Base-by-base conservation (phyloP, 2,329 filamentous ascomycete genomes). In the Xylariales sp. region DNA sequence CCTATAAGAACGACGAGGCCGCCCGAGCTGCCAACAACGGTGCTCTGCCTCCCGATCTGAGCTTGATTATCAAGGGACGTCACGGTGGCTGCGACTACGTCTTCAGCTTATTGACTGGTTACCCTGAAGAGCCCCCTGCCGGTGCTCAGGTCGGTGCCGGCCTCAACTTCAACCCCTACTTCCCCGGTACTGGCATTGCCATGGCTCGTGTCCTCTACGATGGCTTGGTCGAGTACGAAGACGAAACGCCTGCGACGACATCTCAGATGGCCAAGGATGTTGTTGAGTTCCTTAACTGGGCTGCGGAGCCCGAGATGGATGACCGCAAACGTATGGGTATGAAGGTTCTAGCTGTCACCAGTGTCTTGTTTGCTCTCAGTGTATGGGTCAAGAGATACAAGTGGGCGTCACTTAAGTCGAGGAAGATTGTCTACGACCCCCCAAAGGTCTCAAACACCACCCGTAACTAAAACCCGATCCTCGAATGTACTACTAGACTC, bases 181-280 rank as follows among this genome's bases (percentile, higher is more conserved):
- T 99, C 91, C 96, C 96, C 66, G 96, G 96, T 80, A 98, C 96
- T 76, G 95, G 95, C 80, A 99, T 99, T 81, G 96, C 93, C 78
- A 99, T 99, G 96, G 95, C 91, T 77, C 95, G 96, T 89, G 96
- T 98, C 69, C 90, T 99, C 69, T 99, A 97, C 84, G 96, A 99
- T 75, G 96, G 93, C 72, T 86, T 99, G 66, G 96, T 99, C 72
- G 96, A 99, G 82, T 99, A 98, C 85, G 96, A 99, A 81, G 96
- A 99, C 75, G 94, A 89, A 71, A 99, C 96, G 49, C 93, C 94
- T 60, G 96, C 96, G 57, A 93, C 95, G 70, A 94, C 94, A 74
- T 97, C 95, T 71, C 96, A 99, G 86, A 99, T 99, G 96, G 96
- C 96, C 82, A 99, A 99, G 91, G 96, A 99, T 77, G 96, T 99